phyloP scores from a whole-genome alignment of 2,329 filamentous ascomycete genomes.

The Blastomyces percursus region DNA sequence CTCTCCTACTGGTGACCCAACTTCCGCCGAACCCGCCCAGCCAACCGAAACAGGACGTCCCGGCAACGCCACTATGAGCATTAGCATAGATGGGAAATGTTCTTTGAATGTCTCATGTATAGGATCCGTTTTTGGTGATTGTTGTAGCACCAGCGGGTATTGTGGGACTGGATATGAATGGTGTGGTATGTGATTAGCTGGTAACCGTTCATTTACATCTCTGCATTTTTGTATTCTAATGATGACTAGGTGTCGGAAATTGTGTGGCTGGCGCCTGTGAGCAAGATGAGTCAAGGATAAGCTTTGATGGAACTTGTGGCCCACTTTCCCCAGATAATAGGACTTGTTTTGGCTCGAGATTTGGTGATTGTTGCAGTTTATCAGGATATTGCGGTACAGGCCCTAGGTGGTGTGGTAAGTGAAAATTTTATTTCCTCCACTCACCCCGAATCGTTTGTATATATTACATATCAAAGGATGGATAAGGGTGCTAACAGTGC shows the following conservation, averaged over 20 bases:
- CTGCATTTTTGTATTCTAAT: neutral
- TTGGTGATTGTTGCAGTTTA: conserved; percentile 1
- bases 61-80: neutral
- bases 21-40: neutral
- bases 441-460: neutral
- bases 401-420: conserved; percentile 4
- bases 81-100: conserved; percentile 13
- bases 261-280: conserved; percentile 13
- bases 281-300: conserved; percentile 4
- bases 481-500: neutral
- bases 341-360: conserved; percentile 12
- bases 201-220: neutral
- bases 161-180: conserved; percentile 13
- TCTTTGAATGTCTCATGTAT: conserved; percentile 8
- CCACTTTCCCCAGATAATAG: conserved; percentile 10
- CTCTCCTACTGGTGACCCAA: neutral
- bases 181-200: conserved; percentile 12
- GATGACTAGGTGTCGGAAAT: conserved; percentile 10
- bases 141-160: conserved; percentile 13
- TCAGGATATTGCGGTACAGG: neutral
- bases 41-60: neutral
- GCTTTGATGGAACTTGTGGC: conserved; percentile 12
- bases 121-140: conserved; percentile 13
- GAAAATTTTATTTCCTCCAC: neutral
- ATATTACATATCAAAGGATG: neutral